Evolutionary conservation across 805 yeast species (phyloP), one percentile per base, ranked within the genome.

Genomic region (Schwanniomyces occidentalis): DNA sequence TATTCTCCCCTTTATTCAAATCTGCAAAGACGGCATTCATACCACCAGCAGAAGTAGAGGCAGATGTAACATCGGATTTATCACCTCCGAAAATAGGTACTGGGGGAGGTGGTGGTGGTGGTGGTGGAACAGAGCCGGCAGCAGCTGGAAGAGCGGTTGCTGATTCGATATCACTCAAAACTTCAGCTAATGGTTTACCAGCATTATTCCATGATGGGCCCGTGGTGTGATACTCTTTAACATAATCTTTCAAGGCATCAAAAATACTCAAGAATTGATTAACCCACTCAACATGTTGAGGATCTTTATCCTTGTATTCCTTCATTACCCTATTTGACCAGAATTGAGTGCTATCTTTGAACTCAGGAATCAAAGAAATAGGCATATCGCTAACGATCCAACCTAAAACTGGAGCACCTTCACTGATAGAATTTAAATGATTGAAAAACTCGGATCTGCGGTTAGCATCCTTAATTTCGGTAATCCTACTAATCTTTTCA

Each of bases 91-190:
- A 85, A 7, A 95, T 80, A 17, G 95, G 91, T 9, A 82, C 78
- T 2, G 95, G 87, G 2, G 93, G 91, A 3, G 95, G 95, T 2
- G 95, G 95, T 2, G 97, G 97, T 12, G 95, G 95, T 5, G 90
- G 86, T 3, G 77, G 71, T 6, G 34, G 22, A 15, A 63, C 59
- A 6, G 73, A 46, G 22, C 49, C 46, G 6, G 61, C 32, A 15
- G 54, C 27, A 14, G 53, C 34, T 2, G 13, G 40, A 23, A 29
- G 45, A 3, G n/a, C 6, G 9, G 44, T 18, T 12, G 16, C 21
- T 2, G 27, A 19, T 16, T 30, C 17, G 13, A 34, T 22, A 4
- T 40, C 60, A 13, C 53, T 51, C 41, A 75, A 51, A n/a, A 70
- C 78, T 10, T 75, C 80, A 2, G 60, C 67, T 24, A 88, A 71